Evolutionary conservation across 331 rosid genomes (phyloP).

Genomic region (Phaseolus coccineus): DNA sequence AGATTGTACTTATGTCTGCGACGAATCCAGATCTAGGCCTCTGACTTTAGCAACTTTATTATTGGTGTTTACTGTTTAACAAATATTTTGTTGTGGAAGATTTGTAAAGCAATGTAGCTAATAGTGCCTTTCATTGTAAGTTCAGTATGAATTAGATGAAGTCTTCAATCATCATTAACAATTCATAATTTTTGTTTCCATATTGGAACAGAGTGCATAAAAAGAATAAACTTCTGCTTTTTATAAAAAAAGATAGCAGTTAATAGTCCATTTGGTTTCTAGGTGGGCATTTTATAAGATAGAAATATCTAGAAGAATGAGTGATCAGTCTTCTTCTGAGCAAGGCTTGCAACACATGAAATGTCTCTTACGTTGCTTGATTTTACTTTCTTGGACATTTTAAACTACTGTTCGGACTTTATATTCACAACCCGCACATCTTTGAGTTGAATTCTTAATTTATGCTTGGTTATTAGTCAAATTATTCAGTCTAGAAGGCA

Average conservation of each 20-base stretch:
- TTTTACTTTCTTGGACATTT: not conserved
- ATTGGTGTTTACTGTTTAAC: not conserved
- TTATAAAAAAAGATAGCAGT: not conserved
- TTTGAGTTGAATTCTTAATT: not conserved
- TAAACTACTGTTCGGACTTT: constrained; percentile 9
- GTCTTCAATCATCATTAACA: constrained; percentile 8
- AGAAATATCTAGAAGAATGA: not conserved
- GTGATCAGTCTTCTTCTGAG: not conserved
- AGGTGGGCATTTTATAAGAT: constrained; percentile 5
- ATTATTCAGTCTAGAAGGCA: not conserved
- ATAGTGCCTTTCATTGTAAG: not conserved
- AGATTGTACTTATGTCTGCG: constrained; percentile 11
- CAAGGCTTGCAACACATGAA: not conserved
- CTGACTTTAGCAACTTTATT: not conserved
- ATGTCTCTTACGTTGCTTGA: constrained; percentile 14
- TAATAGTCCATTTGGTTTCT: not conserved
- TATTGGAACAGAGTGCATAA: not conserved
- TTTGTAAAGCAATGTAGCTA: constrained; percentile 21
- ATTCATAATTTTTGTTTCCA: not conserved
- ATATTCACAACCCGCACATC: not conserved
- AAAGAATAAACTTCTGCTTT: not conserved
- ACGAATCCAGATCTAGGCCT: constrained; percentile 30
- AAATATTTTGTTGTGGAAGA: constrained; percentile 10
- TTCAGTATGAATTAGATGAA: constrained; percentile 14
- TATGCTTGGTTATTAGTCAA: not conserved